Conservation (phyloP, 139 green algal species). For the Astrephomene gubernaculifera region DNA sequence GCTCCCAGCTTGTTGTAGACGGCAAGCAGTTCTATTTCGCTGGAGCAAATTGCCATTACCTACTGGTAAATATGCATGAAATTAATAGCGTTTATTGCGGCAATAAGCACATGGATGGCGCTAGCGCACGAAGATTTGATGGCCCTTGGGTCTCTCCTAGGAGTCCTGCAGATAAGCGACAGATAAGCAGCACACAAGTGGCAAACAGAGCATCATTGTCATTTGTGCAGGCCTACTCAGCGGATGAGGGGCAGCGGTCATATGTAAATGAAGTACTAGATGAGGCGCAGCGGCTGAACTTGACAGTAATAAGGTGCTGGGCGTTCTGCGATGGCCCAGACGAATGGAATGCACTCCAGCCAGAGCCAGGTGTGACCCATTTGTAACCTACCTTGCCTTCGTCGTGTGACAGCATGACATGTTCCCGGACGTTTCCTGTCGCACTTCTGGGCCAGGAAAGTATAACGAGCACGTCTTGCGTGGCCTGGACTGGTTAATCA, state of each 20-base stretch:
- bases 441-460: constrained; percentile 26
- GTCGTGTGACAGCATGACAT: not conserved
- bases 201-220: not conserved
- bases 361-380: constrained; percentile 55
- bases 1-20: not conserved
- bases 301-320: not conserved
- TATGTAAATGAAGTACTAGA: constrained; percentile 43
- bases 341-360: constrained; percentile 80
- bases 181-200: too few relatives aligned
- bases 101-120: too few relatives aligned
- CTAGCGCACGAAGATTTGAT: too few relatives aligned
- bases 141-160: constrained; percentile 5
- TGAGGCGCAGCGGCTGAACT: not conserved
- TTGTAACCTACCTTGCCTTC: not conserved
- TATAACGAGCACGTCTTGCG: constrained; percentile 37
- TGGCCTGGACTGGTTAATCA: constrained; percentile 77
- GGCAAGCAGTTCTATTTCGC: constrained; percentile 63
- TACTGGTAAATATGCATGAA: constrained; percentile 64
- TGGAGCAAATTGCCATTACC: constrained; percentile 81
- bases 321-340: constrained; percentile 69
- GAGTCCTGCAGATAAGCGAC: too few relatives aligned
- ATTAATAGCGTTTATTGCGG: too few relatives aligned
- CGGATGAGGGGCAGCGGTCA: constrained; percentile 28
- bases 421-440: not conserved
- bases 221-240: constrained; percentile 34